phyloP scores from a whole-genome alignment of 1,284 basidiomycete genomes.

The Puccinia triticina region DNA sequence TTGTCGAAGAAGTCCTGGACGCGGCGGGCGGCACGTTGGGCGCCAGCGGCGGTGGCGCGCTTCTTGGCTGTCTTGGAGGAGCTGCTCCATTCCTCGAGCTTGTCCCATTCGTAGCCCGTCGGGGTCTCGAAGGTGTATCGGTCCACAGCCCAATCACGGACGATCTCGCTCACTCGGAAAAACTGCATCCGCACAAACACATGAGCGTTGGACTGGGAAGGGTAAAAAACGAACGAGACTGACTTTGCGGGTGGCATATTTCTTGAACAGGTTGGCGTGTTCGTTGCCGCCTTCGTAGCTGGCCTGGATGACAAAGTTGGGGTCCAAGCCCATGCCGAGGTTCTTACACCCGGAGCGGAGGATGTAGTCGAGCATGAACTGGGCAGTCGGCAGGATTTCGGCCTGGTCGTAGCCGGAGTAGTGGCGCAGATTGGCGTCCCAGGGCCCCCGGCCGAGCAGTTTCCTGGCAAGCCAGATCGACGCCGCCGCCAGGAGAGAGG shows the following conservation, averaged over 20 bases:
- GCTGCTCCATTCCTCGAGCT: conserved; percentile 45
- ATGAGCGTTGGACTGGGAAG: neutral
- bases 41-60: neutral
- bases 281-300: conserved; percentile 48
- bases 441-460: conserved; percentile 78
- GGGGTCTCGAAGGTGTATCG: conserved; percentile 39
- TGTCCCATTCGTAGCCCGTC: conserved; percentile 44
- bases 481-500: conserved; percentile 84
- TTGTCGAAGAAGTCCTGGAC: neutral
- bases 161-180: conserved; percentile 47
- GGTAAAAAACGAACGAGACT: neutral
- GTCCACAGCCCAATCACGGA: conserved; percentile 45
- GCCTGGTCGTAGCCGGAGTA: conserved; percentile 88
- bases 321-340: conserved; percentile 30
- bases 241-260: conserved; percentile 49
- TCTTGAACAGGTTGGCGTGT: conserved; percentile 46
- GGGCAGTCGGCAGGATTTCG: conserved; percentile 80
- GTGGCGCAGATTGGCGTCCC: conserved; percentile 87
- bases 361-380: conserved; percentile 90
- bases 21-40: neutral
- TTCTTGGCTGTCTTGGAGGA: conserved; percentile 8
- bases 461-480: conserved; percentile 88
- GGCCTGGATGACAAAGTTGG: conserved; percentile 26
- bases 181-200: conserved; percentile 14
- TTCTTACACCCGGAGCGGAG: conserved; percentile 64